Percentiles rank a stretch among this genome's conserved stretches.
phyloP scores from a whole-genome alignment of 495 filamentous ascomycete species.

The Parachaetomium inaequale region DNA sequence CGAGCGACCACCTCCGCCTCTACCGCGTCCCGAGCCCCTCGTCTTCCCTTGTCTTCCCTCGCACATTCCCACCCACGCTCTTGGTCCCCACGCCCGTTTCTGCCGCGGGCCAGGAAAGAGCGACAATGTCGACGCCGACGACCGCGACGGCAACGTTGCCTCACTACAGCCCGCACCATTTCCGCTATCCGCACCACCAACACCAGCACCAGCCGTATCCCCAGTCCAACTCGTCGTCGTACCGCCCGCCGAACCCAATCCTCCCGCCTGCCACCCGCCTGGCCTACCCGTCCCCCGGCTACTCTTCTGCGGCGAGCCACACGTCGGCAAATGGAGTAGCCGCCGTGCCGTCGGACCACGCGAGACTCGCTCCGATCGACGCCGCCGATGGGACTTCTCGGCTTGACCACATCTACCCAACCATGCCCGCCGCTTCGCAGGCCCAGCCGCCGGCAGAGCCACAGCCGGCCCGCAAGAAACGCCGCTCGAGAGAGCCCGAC shows the following conservation, averaged over 20 bases:
- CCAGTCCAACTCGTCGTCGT: slow-evolving; percentile 41
- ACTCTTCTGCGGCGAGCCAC: slow-evolving; percentile 35
- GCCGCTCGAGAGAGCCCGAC: slow-evolving; percentile 65
- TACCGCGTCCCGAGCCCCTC: neutral
- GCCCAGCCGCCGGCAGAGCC: slow-evolving; percentile 32
- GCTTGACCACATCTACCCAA: slow-evolving; percentile 26
- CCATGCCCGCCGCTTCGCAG: slow-evolving; percentile 39
- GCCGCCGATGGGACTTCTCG: slow-evolving; percentile 26
- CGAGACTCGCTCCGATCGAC: slow-evolving; percentile 34
- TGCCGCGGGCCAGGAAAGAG: slow-evolving; percentile 16
- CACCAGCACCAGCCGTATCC: slow-evolving; percentile 47
- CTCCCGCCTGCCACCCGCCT: slow-evolving; percentile 50
- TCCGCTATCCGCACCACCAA: slow-evolving; percentile 65
- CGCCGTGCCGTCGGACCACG: slow-evolving; percentile 26
- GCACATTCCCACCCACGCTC: slow-evolving; percentile 7
- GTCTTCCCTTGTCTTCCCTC: slow-evolving; percentile 7
- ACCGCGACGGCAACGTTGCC: slow-evolving; percentile 73
- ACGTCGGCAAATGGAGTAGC: slow-evolving; percentile 37
- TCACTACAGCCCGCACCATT: slow-evolving; percentile 57
- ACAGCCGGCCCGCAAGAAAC: slow-evolving; percentile 46
- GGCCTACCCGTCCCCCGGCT: slow-evolving; percentile 40
- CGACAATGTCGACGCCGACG: slow-evolving; percentile 78
- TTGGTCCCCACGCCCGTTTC: slow-evolving; percentile 8
- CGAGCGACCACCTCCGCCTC: slow-evolving; percentile 22
- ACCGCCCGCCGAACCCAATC: slow-evolving; percentile 51